These are phyloP conservation scores for Boletus sp. DNA, from an alignment of 768 basidiomycete genomes.

Conservation along the genomic window DNA sequence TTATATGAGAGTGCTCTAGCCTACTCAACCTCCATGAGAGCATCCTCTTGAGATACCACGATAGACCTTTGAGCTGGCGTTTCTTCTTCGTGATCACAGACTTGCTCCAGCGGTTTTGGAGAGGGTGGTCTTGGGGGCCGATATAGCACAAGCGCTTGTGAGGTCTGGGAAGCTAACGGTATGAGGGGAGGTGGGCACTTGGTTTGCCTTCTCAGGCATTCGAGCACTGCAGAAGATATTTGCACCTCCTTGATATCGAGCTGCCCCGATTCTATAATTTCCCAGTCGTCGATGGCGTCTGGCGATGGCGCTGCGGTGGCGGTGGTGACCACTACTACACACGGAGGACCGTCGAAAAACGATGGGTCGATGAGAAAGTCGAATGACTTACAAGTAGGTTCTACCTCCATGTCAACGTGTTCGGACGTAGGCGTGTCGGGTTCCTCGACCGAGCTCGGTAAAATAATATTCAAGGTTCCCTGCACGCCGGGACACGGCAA, in stretches of 20 bases:
- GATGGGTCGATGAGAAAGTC: conserved; percentile 3
- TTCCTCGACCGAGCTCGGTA: conserved; percentile 45
- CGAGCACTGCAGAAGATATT: conserved; percentile 47
- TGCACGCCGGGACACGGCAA: conserved; percentile 3
- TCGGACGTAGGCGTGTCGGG: conserved; percentile 41
- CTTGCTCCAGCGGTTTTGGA: neutral
- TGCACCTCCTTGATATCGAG: conserved; percentile 29
- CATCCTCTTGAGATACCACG: conserved; percentile 26
- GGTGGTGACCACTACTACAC: conserved; percentile 4
- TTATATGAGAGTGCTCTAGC: conserved; percentile 1
- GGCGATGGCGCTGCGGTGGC: conserved; percentile 27
- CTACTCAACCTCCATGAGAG: conserved; percentile 57
- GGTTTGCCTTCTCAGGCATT: conserved; percentile 40
- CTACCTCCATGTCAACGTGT: conserved; percentile 63
- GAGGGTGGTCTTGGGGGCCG: conserved; percentile 37
- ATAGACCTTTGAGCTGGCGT: neutral
- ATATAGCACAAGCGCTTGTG: conserved; percentile 57
- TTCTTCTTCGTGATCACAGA: conserved; percentile 1
- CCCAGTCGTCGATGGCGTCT: conserved; percentile 2
- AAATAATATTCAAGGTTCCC: conserved; percentile 13
- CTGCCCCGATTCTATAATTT: conserved; percentile 26
- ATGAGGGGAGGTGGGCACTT: conserved; percentile 22
- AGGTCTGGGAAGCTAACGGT: conserved; percentile 13
- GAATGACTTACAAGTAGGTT: conserved; percentile 55
- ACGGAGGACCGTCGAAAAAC: neutral